Base-by-base conservation (phyloP, 768 basidiomycete species). In the Strobilomyces dryophilus region DNA sequence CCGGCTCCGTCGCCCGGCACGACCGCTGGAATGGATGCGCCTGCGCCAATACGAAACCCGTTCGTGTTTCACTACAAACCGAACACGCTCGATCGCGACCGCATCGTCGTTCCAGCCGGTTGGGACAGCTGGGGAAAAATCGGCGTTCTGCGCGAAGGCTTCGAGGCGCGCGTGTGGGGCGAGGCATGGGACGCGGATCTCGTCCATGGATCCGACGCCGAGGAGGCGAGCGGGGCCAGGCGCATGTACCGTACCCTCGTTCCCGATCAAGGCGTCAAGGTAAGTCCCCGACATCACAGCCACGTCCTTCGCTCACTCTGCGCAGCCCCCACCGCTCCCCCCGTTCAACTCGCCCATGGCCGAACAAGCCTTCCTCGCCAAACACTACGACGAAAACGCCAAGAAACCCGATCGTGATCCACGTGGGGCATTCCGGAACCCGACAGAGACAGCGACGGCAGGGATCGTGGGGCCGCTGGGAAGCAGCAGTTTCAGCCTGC, bases 111-210 rank as follows among this genome's bases (percentile, higher is more conserved):
- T 7, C 97, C 95, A 1, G 82, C 92, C 2, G 97, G 97, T 1
- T 99, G 97, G 97, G 97, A 98, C 65, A 92, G 89, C 59, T 97
- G 92, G 90, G 94, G 95, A 0, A 98, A 98, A 75, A 95, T 98
- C 52, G 76, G 79, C 29, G 29, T 29, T 29, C 8, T 29, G 5
- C 29, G 7, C 1, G 29, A 29, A 29, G 29, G 29, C 29, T 29
- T 29, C 29, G 29, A 9, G 29, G 29, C 29, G 29, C 9, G 29
- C 29, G 9, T 27, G 27, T 6, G 29, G 29, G 29, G 29, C 29
- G 24, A 89, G 52, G 87, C 83, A 37, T 92, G 84, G 86, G 89
- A 89, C 57, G 72, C 75, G 36, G 89, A 92, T 58, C 66, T 92
- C 14, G 80, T 76, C 3, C 76, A 71, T 15, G 78, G 73, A 5